phyloP scores from a whole-genome alignment of 345 rosid species.

The Leavenworthia alabamica region DNA sequence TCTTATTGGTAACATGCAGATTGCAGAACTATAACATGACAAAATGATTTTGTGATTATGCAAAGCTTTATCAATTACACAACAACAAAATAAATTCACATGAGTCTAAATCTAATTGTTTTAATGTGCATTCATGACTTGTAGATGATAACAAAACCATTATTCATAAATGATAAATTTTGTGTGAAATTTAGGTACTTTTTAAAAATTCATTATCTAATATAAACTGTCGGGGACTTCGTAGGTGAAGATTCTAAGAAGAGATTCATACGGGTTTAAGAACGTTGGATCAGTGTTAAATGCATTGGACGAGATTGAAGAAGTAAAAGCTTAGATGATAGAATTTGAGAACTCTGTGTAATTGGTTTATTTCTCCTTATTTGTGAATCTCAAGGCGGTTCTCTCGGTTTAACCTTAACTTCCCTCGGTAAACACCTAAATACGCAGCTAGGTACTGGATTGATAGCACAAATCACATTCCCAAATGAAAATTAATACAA shows the following conservation, averaged over 20 bases:
- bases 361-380: constrained; percentile 17
- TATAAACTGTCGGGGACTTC: background rate
- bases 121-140: no score
- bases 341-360: background rate
- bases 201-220: no score
- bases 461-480: background rate
- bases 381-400: background rate
- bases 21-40: no score
- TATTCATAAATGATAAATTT: no score
- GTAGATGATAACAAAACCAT: no score
- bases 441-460: background rate
- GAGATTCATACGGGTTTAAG: constrained; percentile 92
- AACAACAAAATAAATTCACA: no score
- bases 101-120: no score
- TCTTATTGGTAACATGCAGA: no score
- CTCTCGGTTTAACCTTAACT: background rate
- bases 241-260: constrained; percentile 90
- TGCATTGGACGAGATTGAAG: constrained; percentile 79
- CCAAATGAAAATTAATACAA: background rate
- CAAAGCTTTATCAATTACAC: no score
- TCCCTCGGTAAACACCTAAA: background rate
- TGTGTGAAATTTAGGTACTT: no score
- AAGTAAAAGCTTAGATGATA: constrained; percentile 48
- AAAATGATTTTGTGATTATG: no score
- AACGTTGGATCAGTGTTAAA: constrained; percentile 84